phyloP scores from a whole-genome alignment of 768 basidiomycete species.

The Boletus sp. region DNA sequence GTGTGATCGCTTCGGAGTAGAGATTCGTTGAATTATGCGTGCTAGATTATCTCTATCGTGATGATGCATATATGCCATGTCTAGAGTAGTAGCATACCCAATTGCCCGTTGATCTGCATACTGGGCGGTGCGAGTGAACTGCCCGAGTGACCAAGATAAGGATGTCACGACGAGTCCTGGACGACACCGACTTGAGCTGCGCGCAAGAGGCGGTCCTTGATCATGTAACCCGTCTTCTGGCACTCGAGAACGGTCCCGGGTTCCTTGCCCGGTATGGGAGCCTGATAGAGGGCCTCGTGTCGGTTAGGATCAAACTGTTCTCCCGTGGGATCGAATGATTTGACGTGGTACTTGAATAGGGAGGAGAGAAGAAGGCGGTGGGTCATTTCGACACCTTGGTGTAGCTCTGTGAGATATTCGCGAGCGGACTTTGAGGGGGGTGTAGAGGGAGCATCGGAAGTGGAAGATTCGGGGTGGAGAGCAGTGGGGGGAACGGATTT shows the following conservation, averaged over 20 bases:
- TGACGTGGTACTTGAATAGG: conserved; percentile 88
- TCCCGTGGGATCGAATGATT: conserved; percentile 87
- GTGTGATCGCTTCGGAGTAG: conserved; percentile 68
- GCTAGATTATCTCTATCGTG: conserved; percentile 38
- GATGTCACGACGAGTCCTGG: conserved; percentile 52
- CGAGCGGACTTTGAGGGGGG: conserved; percentile 50
- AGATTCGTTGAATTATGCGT: conserved; percentile 72
- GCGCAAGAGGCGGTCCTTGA: conserved; percentile 90
- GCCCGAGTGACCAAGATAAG: neutral
- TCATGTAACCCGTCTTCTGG: conserved; percentile 88
- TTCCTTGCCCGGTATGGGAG: conserved; percentile 84
- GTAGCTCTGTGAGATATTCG: conserved; percentile 65
- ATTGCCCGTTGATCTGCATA: conserved; percentile 11
- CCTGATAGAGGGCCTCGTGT: conserved; percentile 95
- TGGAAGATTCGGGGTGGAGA: conserved; percentile 31
- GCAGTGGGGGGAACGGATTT: conserved; percentile 67
- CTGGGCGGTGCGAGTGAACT: neutral
- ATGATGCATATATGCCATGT: conserved; percentile 30
- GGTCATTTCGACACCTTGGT: conserved; percentile 89
- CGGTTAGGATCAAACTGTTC: conserved; percentile 93
- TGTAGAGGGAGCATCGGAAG: conserved; percentile 32
- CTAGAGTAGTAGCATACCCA: conserved; percentile 22
- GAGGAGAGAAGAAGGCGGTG: conserved; percentile 87
- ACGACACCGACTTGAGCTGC: conserved; percentile 97
- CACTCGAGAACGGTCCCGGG: conserved; percentile 89